Base-by-base conservation (phyloP, 139 green algal species). In the Mychonastes homosphaera region DNA sequence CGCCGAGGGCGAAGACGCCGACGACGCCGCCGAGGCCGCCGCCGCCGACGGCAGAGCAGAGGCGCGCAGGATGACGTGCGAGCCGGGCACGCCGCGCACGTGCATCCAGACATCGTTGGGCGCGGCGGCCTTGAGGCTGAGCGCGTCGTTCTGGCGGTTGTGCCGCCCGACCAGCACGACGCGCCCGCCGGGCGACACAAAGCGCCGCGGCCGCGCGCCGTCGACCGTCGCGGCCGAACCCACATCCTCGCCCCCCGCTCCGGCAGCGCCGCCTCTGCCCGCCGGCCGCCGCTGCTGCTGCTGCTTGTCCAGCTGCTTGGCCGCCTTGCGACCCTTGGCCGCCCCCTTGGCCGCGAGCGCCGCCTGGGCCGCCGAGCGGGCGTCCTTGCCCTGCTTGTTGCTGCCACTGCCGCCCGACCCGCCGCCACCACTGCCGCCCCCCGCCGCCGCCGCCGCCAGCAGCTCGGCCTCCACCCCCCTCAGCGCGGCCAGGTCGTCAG, bases 71-170 rank as follows among this genome's bases (percentile, higher is more conserved):
- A 80, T 49, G 3, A 71, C 55, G 45, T 87, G 80, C 0, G 61
- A 69, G 30, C 80, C 80, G 26, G 86, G 84, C 39, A 84, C 50
- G 39, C 82, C 81, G 3, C 86, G 53, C 12, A 84, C 83, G 63
- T 95, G 87, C 72, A 95, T 81, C 87, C 85, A 95, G 19, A 92
- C 43, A 56, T 95, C 87, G 6, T 67, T 53, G 6, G 56, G 39
- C 23, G 81, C 63, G 2, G 84, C 84, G 18, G 90, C 57, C 53
- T 69, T 47, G 23, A 73, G 71, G 24, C 67, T 83, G 63, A 95
- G 70, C 59, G 80, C 65, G 57, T 95, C 87, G 59, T 95, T 95
- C 63, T 94, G 82, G 34, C 67, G 70, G 69, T 87, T 90, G 73
- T 87, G 94, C 23, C 87, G 70, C 21, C 87, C 86, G 18, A 95